Base-by-base conservation (phyloP, 2,329 filamentous ascomycete species). In the Ilyonectria robusta region DNA sequence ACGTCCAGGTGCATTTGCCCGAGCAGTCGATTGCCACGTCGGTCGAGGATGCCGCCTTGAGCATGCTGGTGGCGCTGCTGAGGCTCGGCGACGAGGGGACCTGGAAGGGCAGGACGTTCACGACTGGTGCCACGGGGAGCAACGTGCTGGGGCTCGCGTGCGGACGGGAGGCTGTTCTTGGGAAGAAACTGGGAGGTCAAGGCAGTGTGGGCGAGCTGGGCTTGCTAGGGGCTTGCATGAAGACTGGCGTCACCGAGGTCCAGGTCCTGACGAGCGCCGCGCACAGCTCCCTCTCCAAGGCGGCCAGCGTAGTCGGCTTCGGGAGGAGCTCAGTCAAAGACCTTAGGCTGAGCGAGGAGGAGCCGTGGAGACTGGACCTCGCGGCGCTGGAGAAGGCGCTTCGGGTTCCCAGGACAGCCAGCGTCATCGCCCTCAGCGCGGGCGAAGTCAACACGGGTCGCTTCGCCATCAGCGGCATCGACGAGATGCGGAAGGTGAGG, bases 381-480 rank as follows among this genome's bases (percentile, higher is more conserved):
- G 83, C 85, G 2, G 83, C 83, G 3, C 82, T 97, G 2, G 90
- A 94, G 78, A 79, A 79, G 51, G 86, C 89, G 63, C 82, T 97
- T 17, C 77, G 72, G 63, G 80, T 78, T 40, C 72, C 73, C 0
- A 86, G 86, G 3, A 85, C 88, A 13, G 92, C 87, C n/a, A 92
- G 87, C 56, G 93, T 98, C 67, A 89, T 98, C 42, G 90, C 87
- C 5, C 82, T 97, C n/a, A 95, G 94, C 47, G 93, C 92, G 6
- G 93, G 93, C 1, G 95, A 98, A 81, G 94, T 98, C 31, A 98
- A 98, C 74, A 97, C 94, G 0, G 94, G 95, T 0, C 85, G 91
- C 6, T 98, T 94, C 78, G 92, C 93, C 4, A 72, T 81, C 21
- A 31, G 93, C 86, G 35, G 88, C 83, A 1, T 70, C 79, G 83